Evolutionary conservation across 768 basidiomycete species (phyloP), one percentile per base, ranked within the genome.

Genomic region (Suillus hirtellus): DNA sequence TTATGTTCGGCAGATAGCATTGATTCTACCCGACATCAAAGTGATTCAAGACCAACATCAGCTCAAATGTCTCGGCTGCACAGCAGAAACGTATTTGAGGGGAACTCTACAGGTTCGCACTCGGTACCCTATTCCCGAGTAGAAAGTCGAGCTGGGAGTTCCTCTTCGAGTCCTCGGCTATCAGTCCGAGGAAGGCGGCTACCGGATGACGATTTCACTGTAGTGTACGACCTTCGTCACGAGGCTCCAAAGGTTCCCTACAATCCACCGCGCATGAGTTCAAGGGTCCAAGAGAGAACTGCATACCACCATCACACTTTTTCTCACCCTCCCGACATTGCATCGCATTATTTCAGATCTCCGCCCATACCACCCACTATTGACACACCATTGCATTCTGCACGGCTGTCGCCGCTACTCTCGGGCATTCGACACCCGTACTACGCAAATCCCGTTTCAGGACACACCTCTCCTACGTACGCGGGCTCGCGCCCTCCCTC

Each of bases 81-180:
- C n/a, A 81, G 77, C 68, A 76, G 70, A 68, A 70, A 74, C 58
- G 67, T 79, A 67, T 70, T 72, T 8, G 68, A 64, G 12, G 71
- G 65, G 15, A 56, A 74, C 59, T 70, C 74, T 14, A 60, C 73
- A 21, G 52, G 61, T 50, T 71, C 79, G 31, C 64, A 72, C 10
- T 82, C 81, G 12, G 68, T 71, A 8, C 73, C 81, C 4, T 81
- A 83, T 6, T 84, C 84, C 15, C 76, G 78, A 59, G 69, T 73
- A 35, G 79, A 81, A 52, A 84, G 83, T 53, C 76, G 77, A 54
- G 76, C 80, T 0, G 80, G 77, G 38, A 84, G 82, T 68, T 72
- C 78, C 21, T 79, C 81, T 5, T 84, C 85, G 12, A 86, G 85
- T 62, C 85, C 85, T 15, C 77, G 72, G 50, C 58, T 78, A 15